phyloP scores from a whole-genome alignment of 306 rosid genomes.

The Quercus rubra region DNA sequence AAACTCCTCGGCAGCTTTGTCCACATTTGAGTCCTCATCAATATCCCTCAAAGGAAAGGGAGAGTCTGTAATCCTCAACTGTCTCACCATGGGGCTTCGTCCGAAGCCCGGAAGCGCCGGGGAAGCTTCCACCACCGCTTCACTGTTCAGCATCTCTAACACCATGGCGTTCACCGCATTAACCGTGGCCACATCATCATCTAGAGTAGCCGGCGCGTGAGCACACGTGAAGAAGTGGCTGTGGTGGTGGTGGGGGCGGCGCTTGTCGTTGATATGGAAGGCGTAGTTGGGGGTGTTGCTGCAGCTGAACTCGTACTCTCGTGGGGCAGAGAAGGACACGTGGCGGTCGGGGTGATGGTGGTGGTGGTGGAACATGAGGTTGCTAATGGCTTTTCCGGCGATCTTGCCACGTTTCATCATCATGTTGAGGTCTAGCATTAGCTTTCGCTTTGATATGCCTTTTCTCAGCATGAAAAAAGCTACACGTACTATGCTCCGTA shows the following conservation, averaged over 20 bases:
- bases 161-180: slow-evolving; percentile 41
- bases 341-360: neutral
- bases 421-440: slow-evolving; percentile 60
- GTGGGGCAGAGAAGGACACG: slow-evolving; percentile 23
- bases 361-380: slow-evolving; percentile 59
- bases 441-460: slow-evolving; percentile 62
- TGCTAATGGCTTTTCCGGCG: slow-evolving; percentile 74
- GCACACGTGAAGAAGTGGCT: slow-evolving; percentile 43
- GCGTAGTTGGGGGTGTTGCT: slow-evolving; percentile 61
- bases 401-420: slow-evolving; percentile 80
- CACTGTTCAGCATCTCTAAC: slow-evolving; percentile 47
- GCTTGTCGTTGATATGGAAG: slow-evolving; percentile 37
- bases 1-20: too few species aligned
- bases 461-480: slow-evolving; percentile 65
- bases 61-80: slow-evolving; percentile 86
- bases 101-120: slow-evolving; percentile 60
- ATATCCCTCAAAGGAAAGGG: slow-evolving; percentile 64
- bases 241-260: slow-evolving; percentile 30
- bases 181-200: slow-evolving; percentile 44
- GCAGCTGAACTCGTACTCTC: slow-evolving; percentile 78
- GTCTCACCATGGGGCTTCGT: slow-evolving; percentile 55
- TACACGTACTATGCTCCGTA: slow-evolving; percentile 65
- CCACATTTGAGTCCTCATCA: too few species aligned
- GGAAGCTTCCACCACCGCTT: slow-evolving; percentile 33
- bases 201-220: slow-evolving; percentile 44